Percentiles rank a stretch among this genome's conserved stretches.
Evolutionary conservation across 1,284 basidiomycete genomes (phyloP).

Genomic region (Papiliotrema laurentii): DNA sequence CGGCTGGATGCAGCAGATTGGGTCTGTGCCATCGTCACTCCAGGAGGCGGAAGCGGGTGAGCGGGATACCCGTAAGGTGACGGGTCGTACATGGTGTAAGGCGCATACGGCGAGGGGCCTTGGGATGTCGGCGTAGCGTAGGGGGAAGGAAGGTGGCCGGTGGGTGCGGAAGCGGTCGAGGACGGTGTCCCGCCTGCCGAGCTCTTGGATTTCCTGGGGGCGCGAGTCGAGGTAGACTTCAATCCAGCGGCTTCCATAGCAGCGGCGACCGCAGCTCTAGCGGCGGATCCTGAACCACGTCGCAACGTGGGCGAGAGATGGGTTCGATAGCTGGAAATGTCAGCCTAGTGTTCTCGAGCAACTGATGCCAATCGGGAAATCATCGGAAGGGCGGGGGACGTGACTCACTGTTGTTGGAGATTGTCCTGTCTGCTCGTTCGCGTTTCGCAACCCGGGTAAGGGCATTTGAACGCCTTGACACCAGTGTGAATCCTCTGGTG

Average conservation of each 20-base stretch:
- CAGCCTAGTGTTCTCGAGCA: not conserved
- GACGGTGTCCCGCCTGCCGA: constrained; percentile 37
- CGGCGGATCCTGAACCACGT: constrained; percentile 41
- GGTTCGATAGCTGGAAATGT: constrained; percentile 36
- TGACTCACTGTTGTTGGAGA: constrained; percentile 42
- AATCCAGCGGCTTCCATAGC: constrained; percentile 47
- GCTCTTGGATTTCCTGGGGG: constrained; percentile 43
- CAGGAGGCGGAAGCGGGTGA: constrained; percentile 31
- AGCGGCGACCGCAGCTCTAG: constrained; percentile 40
- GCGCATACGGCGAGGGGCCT: constrained; percentile 32
- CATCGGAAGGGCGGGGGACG: not conserved
- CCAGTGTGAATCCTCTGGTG: constrained; percentile 47
- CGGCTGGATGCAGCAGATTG: constrained; percentile 37
- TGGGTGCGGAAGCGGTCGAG: constrained; percentile 29
- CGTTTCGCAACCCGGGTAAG: constrained; percentile 45
- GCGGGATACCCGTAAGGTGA: constrained; percentile 28
- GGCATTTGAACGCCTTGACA: constrained; percentile 47
- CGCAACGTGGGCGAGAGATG: constrained; percentile 43
- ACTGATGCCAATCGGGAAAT: not conserved
- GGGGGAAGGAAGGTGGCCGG: constrained; percentile 35
- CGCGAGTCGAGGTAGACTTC: constrained; percentile 35
- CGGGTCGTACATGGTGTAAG: constrained; percentile 39
- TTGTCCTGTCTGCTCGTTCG: constrained; percentile 45
- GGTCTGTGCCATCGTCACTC: constrained; percentile 24
- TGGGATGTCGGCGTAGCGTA: constrained; percentile 39